Evolutionary conservation across 352 stramenopile species (phyloP).

Genomic region (Blastocystis sp.): DNA sequence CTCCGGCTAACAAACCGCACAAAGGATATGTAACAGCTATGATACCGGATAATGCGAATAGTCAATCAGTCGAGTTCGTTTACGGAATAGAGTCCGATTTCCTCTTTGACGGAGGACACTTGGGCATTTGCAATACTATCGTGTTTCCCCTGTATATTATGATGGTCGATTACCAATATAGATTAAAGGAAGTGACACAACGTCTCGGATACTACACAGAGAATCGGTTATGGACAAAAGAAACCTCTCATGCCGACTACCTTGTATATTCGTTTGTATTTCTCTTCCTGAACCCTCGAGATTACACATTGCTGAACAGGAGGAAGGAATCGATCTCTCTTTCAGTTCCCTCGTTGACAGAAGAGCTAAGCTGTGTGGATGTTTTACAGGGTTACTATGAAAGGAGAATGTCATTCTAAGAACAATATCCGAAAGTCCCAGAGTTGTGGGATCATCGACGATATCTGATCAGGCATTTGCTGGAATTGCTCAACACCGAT

Average conservation of each 20-base stretch:
- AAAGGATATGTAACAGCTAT: constrained; percentile 9
- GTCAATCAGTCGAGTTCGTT: constrained; percentile 11
- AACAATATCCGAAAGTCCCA: constrained; percentile 50
- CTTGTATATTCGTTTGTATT: constrained; percentile 12
- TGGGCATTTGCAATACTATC: constrained; percentile 24
- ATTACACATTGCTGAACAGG: constrained; percentile 19
- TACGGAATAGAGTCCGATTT: constrained; percentile 1
- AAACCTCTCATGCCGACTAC: neutral
- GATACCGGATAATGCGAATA: neutral
- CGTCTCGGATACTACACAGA: neutral
- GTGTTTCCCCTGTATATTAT: neutral
- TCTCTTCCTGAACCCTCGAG: constrained; percentile 17
- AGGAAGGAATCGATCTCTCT: constrained; percentile 10
- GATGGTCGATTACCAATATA: neutral
- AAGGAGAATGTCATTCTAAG: neutral
- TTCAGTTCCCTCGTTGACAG: neutral
- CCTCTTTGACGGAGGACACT: neutral
- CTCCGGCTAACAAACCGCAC: neutral
- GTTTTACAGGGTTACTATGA: neutral
- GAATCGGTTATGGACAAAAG: neutral
- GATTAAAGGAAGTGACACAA: neutral
- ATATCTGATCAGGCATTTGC: neutral
- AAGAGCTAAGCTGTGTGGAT: neutral
- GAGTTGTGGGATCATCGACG: constrained; percentile 45
- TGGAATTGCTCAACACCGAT: neutral